Evolutionary conservation across 495 filamentous ascomycete genomes (phyloP), one percentile per base, ranked within the genome.

Genomic region (Talaromyces ruber): DNA sequence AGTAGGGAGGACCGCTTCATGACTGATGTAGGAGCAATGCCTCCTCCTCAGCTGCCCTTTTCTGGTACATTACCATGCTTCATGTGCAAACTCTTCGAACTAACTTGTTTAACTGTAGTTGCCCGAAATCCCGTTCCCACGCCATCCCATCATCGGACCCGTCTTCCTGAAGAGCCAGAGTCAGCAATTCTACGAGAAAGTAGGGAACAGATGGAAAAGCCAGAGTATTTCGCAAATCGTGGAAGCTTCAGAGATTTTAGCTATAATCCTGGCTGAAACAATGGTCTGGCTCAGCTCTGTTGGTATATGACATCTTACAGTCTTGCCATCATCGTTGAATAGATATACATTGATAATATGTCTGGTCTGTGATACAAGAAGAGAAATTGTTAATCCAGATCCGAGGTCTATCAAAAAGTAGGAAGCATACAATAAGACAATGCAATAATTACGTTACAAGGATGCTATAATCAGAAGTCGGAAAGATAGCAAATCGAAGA

Each of bases 81-180:
- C n/a, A 45, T n/a, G n/a, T n/a, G 9, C 34, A 3, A 43, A 34
- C 32, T 24, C 18, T 29, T 3, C 2, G 28, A 11, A 16, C 43
- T 60, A 21, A 51, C 29, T 11, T 60, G 0, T 8, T 8, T 4
- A 18, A 59, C 12, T 21, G 0, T 25, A 67, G 65, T 29, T 25
- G 60, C 21, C 24, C 60, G 37, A 45, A 14, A 7, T 3, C 7
- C 16, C 24, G 43, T 30, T 34, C 59, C n/a, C 64, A 63, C 24
- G 4, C 59, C 59, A 32, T 64, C 58, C 2, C 70, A 67, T 39
- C 71, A 73, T 43, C 69, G 71, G 28, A 73, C 68, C 45, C 66
- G 70, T 11, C 68, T 73, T 30, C 66, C 66, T 60, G 59, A 43
- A 7, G 12, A 37, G 24, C 45, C 59, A 30, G 32, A 24, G 16